Conservation (phyloP, 257 asterid genomes). For the Rhazya stricta region DNA sequence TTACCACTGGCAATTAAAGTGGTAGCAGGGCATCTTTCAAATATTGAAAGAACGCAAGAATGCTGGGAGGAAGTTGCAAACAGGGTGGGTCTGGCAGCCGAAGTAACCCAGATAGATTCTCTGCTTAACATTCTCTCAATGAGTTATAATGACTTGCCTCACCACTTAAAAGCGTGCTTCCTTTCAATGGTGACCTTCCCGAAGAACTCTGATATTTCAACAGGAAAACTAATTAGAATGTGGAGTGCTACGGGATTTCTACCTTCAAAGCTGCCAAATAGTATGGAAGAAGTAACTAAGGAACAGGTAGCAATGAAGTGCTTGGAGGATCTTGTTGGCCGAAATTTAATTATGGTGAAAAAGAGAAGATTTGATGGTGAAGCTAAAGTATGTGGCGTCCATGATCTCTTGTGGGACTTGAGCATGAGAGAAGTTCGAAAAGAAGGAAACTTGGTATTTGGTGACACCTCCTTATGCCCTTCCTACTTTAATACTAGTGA, state of each 20-base stretch:
- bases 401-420: constrained; percentile 29
- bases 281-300: constrained; percentile 25
- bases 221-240: not conserved
- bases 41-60: not conserved
- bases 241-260: not conserved
- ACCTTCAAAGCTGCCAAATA: not conserved
- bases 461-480: not conserved
- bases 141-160: not conserved
- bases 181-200: not conserved
- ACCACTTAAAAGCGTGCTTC: not conserved
- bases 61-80: not conserved
- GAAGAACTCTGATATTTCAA: not conserved
- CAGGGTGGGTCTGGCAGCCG: not conserved
- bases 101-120: not conserved
- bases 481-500: not conserved
- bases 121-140: not conserved
- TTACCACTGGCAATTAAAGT: not conserved
- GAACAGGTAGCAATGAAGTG: constrained; percentile 29
- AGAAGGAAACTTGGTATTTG: constrained; percentile 1
- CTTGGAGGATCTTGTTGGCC: constrained; percentile 30
- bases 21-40: not conserved
- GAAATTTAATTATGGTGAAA: constrained; percentile 26
- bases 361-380: constrained; percentile 19
- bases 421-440: constrained; percentile 30
- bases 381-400: constrained; percentile 29